phyloP scores from a whole-genome alignment of 352 stramenopile genomes.

The Globisporangium spinosum region DNA sequence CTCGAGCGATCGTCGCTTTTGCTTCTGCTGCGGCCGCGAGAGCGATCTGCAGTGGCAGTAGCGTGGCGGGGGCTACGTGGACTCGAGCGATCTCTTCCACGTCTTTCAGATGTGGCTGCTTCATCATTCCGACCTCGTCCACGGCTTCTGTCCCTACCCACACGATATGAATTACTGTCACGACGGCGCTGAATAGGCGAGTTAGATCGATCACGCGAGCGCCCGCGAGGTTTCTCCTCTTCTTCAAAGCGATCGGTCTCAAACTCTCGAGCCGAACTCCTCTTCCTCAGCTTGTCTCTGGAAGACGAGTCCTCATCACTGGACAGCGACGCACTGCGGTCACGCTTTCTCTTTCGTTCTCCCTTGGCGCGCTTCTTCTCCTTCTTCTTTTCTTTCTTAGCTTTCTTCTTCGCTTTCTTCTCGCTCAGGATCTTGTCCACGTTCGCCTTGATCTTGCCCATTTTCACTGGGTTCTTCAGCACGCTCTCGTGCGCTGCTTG shows the following conservation, averaged over 20 bases:
- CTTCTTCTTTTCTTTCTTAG: constrained; percentile 69
- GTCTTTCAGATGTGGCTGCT: not conserved
- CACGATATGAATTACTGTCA: not conserved
- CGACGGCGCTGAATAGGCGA: constrained; percentile 1
- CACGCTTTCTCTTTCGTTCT: constrained; percentile 31
- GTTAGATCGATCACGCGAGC: not conserved
- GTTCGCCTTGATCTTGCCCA: constrained; percentile 81
- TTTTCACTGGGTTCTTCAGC: constrained; percentile 89
- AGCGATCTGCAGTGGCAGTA: not conserved
- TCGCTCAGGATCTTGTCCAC: constrained; percentile 76
- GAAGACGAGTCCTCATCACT: not conserved
- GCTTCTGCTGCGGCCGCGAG: constrained; percentile 6
- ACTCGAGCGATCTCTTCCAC: constrained; percentile 3
- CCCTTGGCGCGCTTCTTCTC: constrained; percentile 42
- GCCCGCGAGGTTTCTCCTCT: not conserved
- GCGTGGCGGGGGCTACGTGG: not conserved
- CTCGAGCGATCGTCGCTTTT: constrained; percentile 1
- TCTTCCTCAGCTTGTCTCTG: not conserved
- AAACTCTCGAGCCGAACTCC: constrained; percentile 11
- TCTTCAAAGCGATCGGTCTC: constrained; percentile 10
- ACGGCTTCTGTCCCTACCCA: not conserved
- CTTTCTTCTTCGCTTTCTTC: constrained; percentile 71
- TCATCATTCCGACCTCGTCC: not conserved
- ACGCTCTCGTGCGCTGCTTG: constrained; percentile 75
- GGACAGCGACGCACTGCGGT: constrained; percentile 18